A percentile compares a stretch with the other conserved stretches of the same genome.
Evolutionary conservation across 352 stramenopile species (phyloP).

Genomic region (Pythium biforme): DNA sequence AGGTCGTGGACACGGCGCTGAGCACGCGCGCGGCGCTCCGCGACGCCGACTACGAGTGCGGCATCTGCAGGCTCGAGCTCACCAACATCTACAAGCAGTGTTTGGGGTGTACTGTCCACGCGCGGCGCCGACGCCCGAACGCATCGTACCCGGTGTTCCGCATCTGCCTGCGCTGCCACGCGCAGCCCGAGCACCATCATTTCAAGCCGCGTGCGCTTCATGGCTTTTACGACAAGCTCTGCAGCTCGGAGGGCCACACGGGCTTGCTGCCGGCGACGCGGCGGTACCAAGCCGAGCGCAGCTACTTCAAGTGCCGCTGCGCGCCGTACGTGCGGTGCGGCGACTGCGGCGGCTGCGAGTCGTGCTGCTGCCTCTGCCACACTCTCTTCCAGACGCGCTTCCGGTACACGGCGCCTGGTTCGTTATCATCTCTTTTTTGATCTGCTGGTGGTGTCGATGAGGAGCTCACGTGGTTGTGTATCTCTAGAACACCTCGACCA

Average conservation of each 20-base stretch:
- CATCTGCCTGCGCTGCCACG: slow-evolving; percentile 70
- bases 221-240: slow-evolving; percentile 62
- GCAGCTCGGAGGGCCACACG: slow-evolving; percentile 77
- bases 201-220: slow-evolving; percentile 64
- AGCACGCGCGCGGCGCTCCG: slow-evolving; percentile 9
- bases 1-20: slow-evolving; percentile 59
- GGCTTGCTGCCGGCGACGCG: slow-evolving; percentile 57
- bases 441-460: background rate
- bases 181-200: slow-evolving; percentile 68
- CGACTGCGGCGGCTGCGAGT: slow-evolving; percentile 77
- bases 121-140: slow-evolving; percentile 53
- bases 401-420: slow-evolving; percentile 70
- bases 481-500: slow-evolving; percentile 33
- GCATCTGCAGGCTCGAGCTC: slow-evolving; percentile 72
- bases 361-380: slow-evolving; percentile 80
- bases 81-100: slow-evolving; percentile 87
- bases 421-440: slow-evolving; percentile 3
- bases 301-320: slow-evolving; percentile 75
- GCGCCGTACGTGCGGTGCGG: slow-evolving; percentile 52
- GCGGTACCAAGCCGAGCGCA: slow-evolving; percentile 62
- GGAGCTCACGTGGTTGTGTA: background rate
- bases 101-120: slow-evolving; percentile 71
- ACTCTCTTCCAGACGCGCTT: slow-evolving; percentile 88
- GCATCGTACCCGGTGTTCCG: slow-evolving; percentile 66
- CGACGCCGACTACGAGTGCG: slow-evolving; percentile 52